These are phyloP conservation scores for Plicaturopsis crispa DNA, from an alignment of 768 basidiomycete species.

Conservation along the genomic window DNA sequence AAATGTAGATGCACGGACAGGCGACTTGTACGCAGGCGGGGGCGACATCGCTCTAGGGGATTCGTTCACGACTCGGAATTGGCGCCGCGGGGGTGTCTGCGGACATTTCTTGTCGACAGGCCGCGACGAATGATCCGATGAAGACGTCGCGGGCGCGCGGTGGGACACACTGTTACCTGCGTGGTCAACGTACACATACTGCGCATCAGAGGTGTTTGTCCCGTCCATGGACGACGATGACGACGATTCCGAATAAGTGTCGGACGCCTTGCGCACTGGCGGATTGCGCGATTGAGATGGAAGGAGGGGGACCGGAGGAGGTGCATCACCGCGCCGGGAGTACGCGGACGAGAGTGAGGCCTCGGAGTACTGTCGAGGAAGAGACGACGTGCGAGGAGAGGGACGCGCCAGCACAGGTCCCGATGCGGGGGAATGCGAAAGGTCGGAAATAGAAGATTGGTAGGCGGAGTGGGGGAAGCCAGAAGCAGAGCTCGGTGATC, in stretches of 20 bases:
- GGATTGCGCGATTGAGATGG: not conserved
- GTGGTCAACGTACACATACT: too few relatives aligned
- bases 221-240: not conserved
- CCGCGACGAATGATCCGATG: too few relatives aligned
- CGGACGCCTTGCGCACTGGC: conserved; percentile 1
- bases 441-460: conserved; percentile 5
- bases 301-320: conserved; percentile 5
- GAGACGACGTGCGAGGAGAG: conserved; percentile 26
- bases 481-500: conserved; percentile 16
- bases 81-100: conserved; percentile 28
- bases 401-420: conserved; percentile 19
- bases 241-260: not conserved
- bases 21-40: conserved; percentile 38
- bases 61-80: conserved; percentile 35
- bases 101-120: too few relatives aligned
- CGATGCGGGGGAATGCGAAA: conserved; percentile 1
- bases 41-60: conserved; percentile 24
- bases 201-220: too few relatives aligned
- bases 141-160: too few relatives aligned
- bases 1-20: too few relatives aligned
- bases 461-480: conserved; percentile 9
- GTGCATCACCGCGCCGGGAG: conserved; percentile 7
- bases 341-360: too few relatives aligned
- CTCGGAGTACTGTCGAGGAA: conserved; percentile 24
- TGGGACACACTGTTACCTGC: too few relatives aligned